Conservation (phyloP, 768 basidiomycete genomes). For the Russula earlei region DNA sequence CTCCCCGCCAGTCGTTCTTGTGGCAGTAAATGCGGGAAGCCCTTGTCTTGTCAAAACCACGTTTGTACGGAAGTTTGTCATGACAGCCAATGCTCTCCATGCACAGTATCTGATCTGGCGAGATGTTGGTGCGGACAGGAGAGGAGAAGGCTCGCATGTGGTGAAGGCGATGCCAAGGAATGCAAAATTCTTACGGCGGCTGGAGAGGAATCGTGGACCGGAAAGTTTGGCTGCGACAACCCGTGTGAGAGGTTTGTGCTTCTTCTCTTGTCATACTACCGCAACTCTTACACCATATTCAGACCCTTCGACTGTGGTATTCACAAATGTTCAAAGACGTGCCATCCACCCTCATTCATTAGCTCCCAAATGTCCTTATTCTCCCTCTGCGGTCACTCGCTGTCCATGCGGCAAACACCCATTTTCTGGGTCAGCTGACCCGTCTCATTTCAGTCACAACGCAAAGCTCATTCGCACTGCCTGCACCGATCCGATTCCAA, state of each 20-base stretch:
- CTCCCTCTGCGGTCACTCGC: constrained; percentile 53
- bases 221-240: constrained; percentile 51
- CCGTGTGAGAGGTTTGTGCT: constrained; percentile 46
- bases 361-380: constrained; percentile 59
- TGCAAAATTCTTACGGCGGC: constrained; percentile 32
- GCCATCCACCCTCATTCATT: constrained; percentile 63
- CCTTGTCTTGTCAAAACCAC: constrained; percentile 67
- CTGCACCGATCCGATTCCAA: constrained; percentile 75
- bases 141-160: constrained; percentile 51
- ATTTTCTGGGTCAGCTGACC: constrained; percentile 32
- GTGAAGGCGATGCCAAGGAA: constrained; percentile 40
- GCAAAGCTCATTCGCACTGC: constrained; percentile 30
- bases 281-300: neutral
- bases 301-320: constrained; percentile 67
- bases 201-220: constrained; percentile 49
- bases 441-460: constrained; percentile 30
- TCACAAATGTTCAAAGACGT: constrained; percentile 64
- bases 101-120: constrained; percentile 42
- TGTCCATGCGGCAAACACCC: constrained; percentile 77
- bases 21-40: constrained; percentile 30
- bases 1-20: constrained; percentile 30
- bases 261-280: neutral
- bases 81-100: constrained; percentile 60
- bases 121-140: constrained; percentile 79
- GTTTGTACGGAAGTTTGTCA: constrained; percentile 65